phyloP scores from a whole-genome alignment of 1,284 basidiomycete species.

The Heliocybe sulcata region DNA sequence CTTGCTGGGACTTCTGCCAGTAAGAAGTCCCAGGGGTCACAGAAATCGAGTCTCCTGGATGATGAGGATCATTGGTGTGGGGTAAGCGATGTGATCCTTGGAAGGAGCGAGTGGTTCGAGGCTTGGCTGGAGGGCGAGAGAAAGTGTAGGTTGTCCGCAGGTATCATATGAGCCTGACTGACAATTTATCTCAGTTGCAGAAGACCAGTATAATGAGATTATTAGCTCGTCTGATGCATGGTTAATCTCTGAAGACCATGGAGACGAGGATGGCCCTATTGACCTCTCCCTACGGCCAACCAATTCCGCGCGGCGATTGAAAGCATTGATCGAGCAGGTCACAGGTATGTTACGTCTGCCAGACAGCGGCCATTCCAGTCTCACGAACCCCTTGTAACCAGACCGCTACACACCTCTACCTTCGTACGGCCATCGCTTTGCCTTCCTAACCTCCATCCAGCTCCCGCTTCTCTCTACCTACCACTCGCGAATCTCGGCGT shows the following conservation, averaged over 20 bases:
- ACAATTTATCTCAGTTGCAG: slow-evolving; percentile 45
- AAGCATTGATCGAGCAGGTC: slow-evolving; percentile 82
- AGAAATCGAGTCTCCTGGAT: slow-evolving; percentile 12
- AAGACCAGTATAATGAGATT: slow-evolving; percentile 77
- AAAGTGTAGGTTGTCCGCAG: slow-evolving; percentile 52
- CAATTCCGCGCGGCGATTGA: slow-evolving; percentile 73
- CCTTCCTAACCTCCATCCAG: slow-evolving; percentile 83
- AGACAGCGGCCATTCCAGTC: background rate
- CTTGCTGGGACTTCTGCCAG: slow-evolving; percentile 41
- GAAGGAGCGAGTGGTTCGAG: slow-evolving; percentile 83
- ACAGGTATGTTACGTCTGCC: slow-evolving; percentile 47
- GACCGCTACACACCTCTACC: slow-evolving; percentile 91
- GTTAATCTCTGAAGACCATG: slow-evolving; percentile 72
- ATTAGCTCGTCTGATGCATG: slow-evolving; percentile 82
- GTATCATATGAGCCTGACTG: background rate
- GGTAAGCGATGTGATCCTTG: slow-evolving; percentile 75
- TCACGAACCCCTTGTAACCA: slow-evolving; percentile 17
- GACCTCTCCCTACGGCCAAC: slow-evolving; percentile 57
- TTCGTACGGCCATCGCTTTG: slow-evolving; percentile 65
- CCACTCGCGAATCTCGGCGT: slow-evolving; percentile 69
- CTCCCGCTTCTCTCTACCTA: slow-evolving; percentile 80
- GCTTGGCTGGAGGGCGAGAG: slow-evolving; percentile 86
- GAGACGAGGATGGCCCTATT: slow-evolving; percentile 36
- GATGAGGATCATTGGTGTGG: slow-evolving; percentile 56
- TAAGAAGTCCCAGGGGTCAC: background rate